phyloP scores from a whole-genome alignment of 2,329 filamentous ascomycete species.

The Xylaria sp. region DNA sequence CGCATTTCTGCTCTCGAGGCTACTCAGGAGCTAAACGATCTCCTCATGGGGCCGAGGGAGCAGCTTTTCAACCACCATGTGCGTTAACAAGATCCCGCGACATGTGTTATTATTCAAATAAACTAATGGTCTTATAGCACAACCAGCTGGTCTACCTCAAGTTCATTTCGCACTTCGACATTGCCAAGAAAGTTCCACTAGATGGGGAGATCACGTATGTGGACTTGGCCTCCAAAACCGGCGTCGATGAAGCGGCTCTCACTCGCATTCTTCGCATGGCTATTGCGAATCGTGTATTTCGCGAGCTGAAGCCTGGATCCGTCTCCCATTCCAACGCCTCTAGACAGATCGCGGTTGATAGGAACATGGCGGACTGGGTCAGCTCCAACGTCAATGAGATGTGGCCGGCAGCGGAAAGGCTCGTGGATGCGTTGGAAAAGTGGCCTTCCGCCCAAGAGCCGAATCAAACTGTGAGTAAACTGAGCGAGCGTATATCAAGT shows the following conservation, averaged over 20 bases:
- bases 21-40: slow-evolving; percentile 36
- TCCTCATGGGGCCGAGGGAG: slow-evolving; percentile 31
- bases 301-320: slow-evolving; percentile 52
- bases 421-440: slow-evolving; percentile 51
- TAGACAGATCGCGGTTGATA: slow-evolving; percentile 47
- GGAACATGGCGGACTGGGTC: slow-evolving; percentile 49
- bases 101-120: not conserved
- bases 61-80: slow-evolving; percentile 20
- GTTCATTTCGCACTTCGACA: slow-evolving; percentile 49
- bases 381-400: slow-evolving; percentile 50
- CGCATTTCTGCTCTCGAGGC: slow-evolving; percentile 31
- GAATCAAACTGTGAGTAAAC: slow-evolving; percentile 49
- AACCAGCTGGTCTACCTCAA: slow-evolving; percentile 44
- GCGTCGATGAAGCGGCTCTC: slow-evolving; percentile 41
- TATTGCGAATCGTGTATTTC: slow-evolving; percentile 55
- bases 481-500: not conserved
- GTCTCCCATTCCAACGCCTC: slow-evolving; percentile 55
- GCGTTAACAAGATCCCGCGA: not conserved
- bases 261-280: slow-evolving; percentile 51
- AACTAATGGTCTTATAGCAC: slow-evolving; percentile 6
- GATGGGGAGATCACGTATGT: slow-evolving; percentile 44
- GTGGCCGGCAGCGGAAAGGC: slow-evolving; percentile 47
- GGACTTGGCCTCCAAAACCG: slow-evolving; percentile 43
- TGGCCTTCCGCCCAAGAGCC: slow-evolving; percentile 53
- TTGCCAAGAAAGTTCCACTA: slow-evolving; percentile 47